A percentile compares a stretch with the other conserved stretches of the same genome.
Conservation (phyloP, 352 stramenopile species). For the Globisporangium ultimum region DNA sequence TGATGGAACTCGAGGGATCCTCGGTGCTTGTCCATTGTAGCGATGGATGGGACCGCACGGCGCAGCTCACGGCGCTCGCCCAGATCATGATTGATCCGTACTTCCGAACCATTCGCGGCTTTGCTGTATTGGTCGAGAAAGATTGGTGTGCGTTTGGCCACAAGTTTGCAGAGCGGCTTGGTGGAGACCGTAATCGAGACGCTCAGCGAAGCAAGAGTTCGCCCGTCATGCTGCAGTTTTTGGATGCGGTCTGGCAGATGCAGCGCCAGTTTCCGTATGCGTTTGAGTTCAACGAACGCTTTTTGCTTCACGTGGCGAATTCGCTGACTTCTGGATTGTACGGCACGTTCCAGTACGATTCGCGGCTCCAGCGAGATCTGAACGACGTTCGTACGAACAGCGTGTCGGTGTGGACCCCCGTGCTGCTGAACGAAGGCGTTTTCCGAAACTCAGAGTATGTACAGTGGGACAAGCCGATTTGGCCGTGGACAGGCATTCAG, state of each 20-base stretch:
- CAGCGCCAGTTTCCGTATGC: constrained; percentile 71
- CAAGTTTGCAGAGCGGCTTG: constrained; percentile 74
- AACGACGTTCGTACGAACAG: constrained; percentile 52
- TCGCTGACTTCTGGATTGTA: constrained; percentile 77
- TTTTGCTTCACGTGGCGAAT: constrained; percentile 80
- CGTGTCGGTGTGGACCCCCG: constrained; percentile 79
- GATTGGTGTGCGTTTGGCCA: constrained; percentile 87
- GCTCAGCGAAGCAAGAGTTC: constrained; percentile 73
- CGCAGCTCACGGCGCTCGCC: constrained; percentile 70
- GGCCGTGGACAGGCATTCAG: constrained; percentile 76
- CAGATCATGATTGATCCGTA: constrained; percentile 89
- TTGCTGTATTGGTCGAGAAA: constrained; percentile 81
- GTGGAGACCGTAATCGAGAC: constrained; percentile 72
- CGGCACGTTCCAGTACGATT: constrained; percentile 82
- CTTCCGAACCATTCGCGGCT: constrained; percentile 83
- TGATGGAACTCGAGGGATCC: constrained; percentile 79
- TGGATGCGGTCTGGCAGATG: constrained; percentile 85
- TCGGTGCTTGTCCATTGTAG: constrained; percentile 86
- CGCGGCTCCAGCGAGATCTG: constrained; percentile 57
- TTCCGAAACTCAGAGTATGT: constrained; percentile 59
- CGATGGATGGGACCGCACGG: constrained; percentile 86
- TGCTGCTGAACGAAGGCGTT: constrained; percentile 42
- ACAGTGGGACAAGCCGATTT: constrained; percentile 50
- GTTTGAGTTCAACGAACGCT: constrained; percentile 87
- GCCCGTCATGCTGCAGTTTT: constrained; percentile 85